Conservation (phyloP, 441 rosid genomes). For the Kokia cookei region DNA sequence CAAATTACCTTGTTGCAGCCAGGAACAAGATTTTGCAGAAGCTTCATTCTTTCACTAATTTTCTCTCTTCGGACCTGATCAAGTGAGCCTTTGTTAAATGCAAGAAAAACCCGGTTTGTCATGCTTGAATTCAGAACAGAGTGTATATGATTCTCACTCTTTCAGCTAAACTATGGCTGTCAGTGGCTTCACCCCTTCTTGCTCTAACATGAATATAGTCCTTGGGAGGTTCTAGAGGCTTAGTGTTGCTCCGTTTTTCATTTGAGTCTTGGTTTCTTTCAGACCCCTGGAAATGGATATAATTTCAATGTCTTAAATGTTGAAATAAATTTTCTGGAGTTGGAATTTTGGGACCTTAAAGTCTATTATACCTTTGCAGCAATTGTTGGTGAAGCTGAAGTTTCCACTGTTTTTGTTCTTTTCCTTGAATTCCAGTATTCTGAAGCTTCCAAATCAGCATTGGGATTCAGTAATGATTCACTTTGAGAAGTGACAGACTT, state of each 20-base stretch:
- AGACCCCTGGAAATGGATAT: constrained; percentile 27
- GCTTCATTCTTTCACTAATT: constrained; percentile 38
- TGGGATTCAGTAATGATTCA: constrained; percentile 15
- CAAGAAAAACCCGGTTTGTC: background rate
- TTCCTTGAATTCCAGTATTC: constrained; percentile 31
- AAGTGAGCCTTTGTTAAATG: background rate
- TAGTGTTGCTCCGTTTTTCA: background rate
- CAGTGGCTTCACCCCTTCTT: constrained; percentile 70
- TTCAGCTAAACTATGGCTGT: constrained; percentile 68
- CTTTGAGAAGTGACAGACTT: background rate
- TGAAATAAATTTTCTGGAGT: background rate
- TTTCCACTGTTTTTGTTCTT: constrained; percentile 53
- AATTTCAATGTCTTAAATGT: background rate
- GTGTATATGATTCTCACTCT: constrained; percentile 29
- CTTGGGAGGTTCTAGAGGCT: constrained; percentile 16
- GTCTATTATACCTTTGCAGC: constrained; percentile 25
- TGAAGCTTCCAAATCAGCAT: constrained; percentile 9
- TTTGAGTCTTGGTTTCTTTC: constrained; percentile 33
- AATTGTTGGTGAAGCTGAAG: constrained; percentile 14
- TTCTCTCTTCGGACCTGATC: constrained; percentile 48
- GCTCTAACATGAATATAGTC: constrained; percentile 75
- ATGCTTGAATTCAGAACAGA: background rate
- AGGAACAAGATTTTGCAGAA: constrained; percentile 68
- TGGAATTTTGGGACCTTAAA: background rate
- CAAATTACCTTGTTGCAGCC: constrained; percentile 56